Evolutionary conservation across 1,284 basidiomycete genomes (phyloP).

Genomic region (Sparassis latifolia): DNA sequence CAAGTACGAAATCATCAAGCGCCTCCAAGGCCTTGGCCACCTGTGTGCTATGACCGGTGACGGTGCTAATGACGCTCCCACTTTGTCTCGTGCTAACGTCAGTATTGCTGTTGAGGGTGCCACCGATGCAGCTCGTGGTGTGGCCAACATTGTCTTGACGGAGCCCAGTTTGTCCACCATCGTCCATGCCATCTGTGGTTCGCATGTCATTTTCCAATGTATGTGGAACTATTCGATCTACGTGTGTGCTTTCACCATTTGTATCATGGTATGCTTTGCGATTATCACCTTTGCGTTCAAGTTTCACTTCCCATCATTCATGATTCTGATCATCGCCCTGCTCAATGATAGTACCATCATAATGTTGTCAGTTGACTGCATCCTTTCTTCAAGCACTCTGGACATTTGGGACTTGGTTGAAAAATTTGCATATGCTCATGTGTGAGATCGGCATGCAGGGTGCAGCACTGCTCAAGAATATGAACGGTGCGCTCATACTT

Average conservation of each 20-base stretch:
- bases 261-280: slow-evolving; percentile 97
- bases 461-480: no score
- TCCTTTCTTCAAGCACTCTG: no score
- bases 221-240: slow-evolving; percentile 97
- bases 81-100: slow-evolving; percentile 90
- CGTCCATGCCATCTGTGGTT: slow-evolving; percentile 92
- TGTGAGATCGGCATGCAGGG: no score
- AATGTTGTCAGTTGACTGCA: slow-evolving; percentile 65
- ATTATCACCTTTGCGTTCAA: slow-evolving; percentile 94
- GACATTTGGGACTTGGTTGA: no score
- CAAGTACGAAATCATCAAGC: slow-evolving; percentile 92
- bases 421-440: no score
- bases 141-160: slow-evolving; percentile 92
- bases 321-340: slow-evolving; percentile 96
- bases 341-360: slow-evolving; percentile 99
- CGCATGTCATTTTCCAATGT: slow-evolving; percentile 95
- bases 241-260: slow-evolving; percentile 90
- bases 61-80: slow-evolving; percentile 95
- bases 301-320: slow-evolving; percentile 99
- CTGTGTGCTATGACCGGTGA: slow-evolving; percentile 93
- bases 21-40: slow-evolving; percentile 87
- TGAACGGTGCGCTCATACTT: no score
- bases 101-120: slow-evolving; percentile 98
- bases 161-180: slow-evolving; percentile 96
- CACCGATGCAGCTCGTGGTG: slow-evolving; percentile 92